These are phyloP conservation scores for Quercus berberidifolia DNA, from an alignment of 306 rosid genomes.

Conservation along the genomic window DNA sequence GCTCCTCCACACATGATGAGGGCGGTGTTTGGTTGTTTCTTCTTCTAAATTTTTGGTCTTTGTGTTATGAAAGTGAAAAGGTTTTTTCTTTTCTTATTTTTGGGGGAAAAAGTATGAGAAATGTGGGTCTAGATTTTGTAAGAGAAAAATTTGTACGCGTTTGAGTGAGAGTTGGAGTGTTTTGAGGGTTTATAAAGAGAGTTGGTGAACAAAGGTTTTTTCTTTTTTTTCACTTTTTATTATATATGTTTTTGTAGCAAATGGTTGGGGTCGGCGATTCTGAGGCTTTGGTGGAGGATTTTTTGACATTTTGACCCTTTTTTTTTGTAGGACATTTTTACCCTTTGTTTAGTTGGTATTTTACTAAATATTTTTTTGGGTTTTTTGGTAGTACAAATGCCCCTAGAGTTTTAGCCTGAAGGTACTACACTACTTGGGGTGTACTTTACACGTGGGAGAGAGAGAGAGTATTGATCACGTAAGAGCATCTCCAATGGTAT, in stretches of 20 bases:
- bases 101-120: no score
- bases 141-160: background rate
- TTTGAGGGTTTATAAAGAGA: conserved; percentile 16
- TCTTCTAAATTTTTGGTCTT: no score
- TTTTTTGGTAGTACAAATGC: no score
- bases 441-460: no score
- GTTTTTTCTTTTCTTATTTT: background rate
- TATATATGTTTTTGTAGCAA: background rate
- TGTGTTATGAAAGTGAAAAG: background rate
- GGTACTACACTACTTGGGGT: no score
- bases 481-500: no score
- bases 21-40: background rate
- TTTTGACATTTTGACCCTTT: no score
- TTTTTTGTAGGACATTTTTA: conserved; percentile 15
- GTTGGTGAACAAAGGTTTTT: no score
- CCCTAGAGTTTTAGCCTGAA: no score
- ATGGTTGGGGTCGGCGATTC: background rate
- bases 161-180: background rate
- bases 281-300: background rate
- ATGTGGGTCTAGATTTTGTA: background rate
- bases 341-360: conserved; percentile 21
- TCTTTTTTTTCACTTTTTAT: no score
- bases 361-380: background rate
- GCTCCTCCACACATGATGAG: conserved; percentile 90
- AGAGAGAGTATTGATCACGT: no score